Evolutionary conservation across 129 eudicot genomes (phyloP).

Genomic region (Tagetes patula): DNA sequence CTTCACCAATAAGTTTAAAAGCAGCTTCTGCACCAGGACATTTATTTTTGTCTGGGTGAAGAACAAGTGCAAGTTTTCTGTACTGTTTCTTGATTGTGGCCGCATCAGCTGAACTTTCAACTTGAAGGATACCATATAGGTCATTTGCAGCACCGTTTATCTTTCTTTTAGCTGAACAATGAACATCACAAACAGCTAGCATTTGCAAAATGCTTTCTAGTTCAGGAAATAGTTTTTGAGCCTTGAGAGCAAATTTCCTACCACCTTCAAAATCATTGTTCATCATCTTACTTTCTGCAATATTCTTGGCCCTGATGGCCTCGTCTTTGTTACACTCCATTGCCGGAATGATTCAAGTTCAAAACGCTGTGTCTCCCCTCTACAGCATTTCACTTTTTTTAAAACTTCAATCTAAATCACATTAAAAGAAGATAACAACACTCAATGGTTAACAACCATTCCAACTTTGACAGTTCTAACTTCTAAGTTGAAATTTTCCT

Average conservation of each 20-base stretch:
- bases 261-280: slow-evolving; percentile 77
- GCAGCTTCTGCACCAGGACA: slow-evolving; percentile 97
- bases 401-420: no score
- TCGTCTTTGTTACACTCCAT: slow-evolving; percentile 93
- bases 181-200: slow-evolving; percentile 77
- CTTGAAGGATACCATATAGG: slow-evolving; percentile 80
- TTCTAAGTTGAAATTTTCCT: no score
- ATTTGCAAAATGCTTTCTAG: slow-evolving; percentile 65
- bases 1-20: slow-evolving; percentile 86
- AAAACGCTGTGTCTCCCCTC: no score
- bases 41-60: slow-evolving; percentile 93
- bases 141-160: slow-evolving; percentile 62
- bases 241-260: slow-evolving; percentile 63
- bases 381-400: no score
- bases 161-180: slow-evolving; percentile 64
- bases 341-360: background rate
- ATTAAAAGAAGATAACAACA: no score
- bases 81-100: slow-evolving; percentile 68
- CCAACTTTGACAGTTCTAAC: no score
- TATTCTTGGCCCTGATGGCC: slow-evolving; percentile 62
- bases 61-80: slow-evolving; percentile 72
- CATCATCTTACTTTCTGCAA: slow-evolving; percentile 72
- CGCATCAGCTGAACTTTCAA: slow-evolving; percentile 73
- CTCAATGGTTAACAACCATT: no score
- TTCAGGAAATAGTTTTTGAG: slow-evolving; percentile 60